Conservation (phyloP, 2,329 filamentous ascomycete species). For the Mycogone perniciosa region DNA sequence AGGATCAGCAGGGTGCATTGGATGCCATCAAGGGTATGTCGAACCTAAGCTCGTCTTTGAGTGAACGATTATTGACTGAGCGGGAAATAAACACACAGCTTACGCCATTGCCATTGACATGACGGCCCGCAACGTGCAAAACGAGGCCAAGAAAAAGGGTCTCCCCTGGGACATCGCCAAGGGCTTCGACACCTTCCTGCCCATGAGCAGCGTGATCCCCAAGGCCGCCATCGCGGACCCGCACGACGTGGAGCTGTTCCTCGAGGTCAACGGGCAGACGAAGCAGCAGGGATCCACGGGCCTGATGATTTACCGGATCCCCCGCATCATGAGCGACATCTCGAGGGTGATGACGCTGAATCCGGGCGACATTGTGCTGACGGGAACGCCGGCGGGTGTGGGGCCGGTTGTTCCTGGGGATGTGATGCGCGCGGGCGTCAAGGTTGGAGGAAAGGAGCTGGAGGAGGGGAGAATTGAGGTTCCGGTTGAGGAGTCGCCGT, state of each 20-base stretch:
- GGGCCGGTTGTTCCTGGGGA: slow-evolving; percentile 81
- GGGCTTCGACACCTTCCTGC: slow-evolving; percentile 96
- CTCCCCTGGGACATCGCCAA: slow-evolving; percentile 95
- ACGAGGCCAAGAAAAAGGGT: slow-evolving; percentile 91
- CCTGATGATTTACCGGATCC: slow-evolving; percentile 89
- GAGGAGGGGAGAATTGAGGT: slow-evolving; percentile 83
- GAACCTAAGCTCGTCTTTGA: neutral
- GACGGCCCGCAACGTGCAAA: slow-evolving; percentile 92
- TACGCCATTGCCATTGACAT: slow-evolving; percentile 94
- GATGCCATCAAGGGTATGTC: slow-evolving; percentile 71
- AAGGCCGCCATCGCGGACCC: slow-evolving; percentile 79
- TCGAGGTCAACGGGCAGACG: slow-evolving; percentile 73
- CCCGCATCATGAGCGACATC: slow-evolving; percentile 81
- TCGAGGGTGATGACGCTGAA: slow-evolving; percentile 91
- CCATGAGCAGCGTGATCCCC: slow-evolving; percentile 73
- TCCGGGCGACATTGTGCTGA: slow-evolving; percentile 86
- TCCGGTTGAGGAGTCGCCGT: slow-evolving; percentile 69
- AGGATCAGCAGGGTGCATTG: slow-evolving; percentile 69
- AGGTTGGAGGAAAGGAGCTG: slow-evolving; percentile 73
- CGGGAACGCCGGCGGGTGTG: slow-evolving; percentile 96
- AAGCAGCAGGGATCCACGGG: slow-evolving; percentile 85
- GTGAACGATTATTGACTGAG: neutral
- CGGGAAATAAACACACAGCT: slow-evolving; percentile 39
- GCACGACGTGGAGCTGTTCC: slow-evolving; percentile 78
- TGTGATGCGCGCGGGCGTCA: slow-evolving; percentile 76